A percentile compares a stretch with the other conserved stretches of the same genome.
These are phyloP conservation scores for Raffaelea ambrosiae DNA, from an alignment of 2,329 filamentous ascomycete genomes.

Conservation along the genomic window DNA sequence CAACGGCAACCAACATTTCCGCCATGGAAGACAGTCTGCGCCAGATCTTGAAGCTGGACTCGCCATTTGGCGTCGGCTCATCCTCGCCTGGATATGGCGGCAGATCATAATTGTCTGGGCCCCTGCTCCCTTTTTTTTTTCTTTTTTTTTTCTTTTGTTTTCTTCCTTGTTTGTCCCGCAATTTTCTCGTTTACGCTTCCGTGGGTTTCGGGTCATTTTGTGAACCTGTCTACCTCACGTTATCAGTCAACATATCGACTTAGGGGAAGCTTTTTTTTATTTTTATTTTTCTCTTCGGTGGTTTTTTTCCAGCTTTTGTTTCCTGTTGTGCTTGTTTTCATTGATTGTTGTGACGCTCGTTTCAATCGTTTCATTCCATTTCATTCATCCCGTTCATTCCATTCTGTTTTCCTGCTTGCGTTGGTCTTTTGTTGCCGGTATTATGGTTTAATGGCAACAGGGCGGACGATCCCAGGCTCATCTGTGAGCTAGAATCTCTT, in stretches of 20 bases:
- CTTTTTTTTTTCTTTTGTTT: neutral
- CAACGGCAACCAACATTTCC: constrained; percentile 23
- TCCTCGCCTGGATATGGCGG: neutral
- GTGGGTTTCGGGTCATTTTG: constrained; percentile 5
- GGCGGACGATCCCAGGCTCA: neutral
- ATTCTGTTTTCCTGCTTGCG: neutral
- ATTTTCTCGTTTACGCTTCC: constrained; percentile 3
- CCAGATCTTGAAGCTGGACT: constrained; percentile 37
- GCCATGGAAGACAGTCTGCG: constrained; percentile 47
- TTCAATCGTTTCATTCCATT: too few relatives aligned
- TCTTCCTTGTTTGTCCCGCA: neutral
- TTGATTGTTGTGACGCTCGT: neutral
- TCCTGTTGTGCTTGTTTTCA: neutral
- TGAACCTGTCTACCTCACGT: too few relatives aligned
- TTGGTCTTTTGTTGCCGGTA: too few relatives aligned
- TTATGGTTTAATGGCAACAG: neutral
- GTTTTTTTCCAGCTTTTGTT: constrained; percentile 1
- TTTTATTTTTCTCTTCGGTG: constrained; percentile 13
- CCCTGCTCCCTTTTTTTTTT: neutral
- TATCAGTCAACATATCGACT: constrained; percentile 12
- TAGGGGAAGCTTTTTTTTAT: constrained; percentile 1
- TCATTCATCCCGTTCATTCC: neutral
- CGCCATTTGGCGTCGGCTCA: constrained; percentile 8
- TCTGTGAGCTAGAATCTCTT: too few relatives aligned
- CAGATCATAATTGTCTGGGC: neutral